These are phyloP conservation scores for Aspergillus diversus DNA, from an alignment of 495 filamentous ascomycete genomes.

Conservation along the genomic window DNA sequence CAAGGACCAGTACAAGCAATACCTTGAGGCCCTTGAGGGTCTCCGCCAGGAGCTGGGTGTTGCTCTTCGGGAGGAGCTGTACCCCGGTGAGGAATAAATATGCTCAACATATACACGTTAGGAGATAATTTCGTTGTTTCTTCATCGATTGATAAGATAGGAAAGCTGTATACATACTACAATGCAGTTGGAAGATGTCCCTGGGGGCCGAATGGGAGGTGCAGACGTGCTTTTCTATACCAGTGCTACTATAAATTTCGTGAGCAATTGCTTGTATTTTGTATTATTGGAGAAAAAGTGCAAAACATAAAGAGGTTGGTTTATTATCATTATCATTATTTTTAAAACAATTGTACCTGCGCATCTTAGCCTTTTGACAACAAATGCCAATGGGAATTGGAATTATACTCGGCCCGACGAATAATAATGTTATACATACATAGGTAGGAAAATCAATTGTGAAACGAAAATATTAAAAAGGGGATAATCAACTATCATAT, in stretches of 20 bases:
- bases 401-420: neutral
- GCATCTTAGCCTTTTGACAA: neutral
- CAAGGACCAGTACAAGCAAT: conserved; percentile 95
- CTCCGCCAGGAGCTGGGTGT: conserved; percentile 94
- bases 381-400: too few species aligned
- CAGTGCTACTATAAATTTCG: conserved; percentile 32
- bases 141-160: conserved; percentile 41
- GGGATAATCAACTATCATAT: neutral
- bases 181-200: conserved; percentile 42
- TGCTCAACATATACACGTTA: neutral
- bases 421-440: conserved; percentile 1
- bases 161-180: conserved; percentile 55
- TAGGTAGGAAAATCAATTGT: neutral
- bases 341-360: neutral
- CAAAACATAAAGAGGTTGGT: conserved; percentile 23
- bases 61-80: conserved; percentile 89
- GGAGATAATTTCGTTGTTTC: conserved; percentile 27
- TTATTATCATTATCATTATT: conserved; percentile 2
- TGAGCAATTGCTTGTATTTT: conserved; percentile 33
- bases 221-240: conserved; percentile 34
- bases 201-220: conserved; percentile 21
- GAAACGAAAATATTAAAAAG: neutral
- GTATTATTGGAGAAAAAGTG: conserved; percentile 29
- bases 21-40: conserved; percentile 88
- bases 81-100: conserved; percentile 71